Conservation (phyloP, 768 basidiomycete species). For the Rubroboletus satanas region DNA sequence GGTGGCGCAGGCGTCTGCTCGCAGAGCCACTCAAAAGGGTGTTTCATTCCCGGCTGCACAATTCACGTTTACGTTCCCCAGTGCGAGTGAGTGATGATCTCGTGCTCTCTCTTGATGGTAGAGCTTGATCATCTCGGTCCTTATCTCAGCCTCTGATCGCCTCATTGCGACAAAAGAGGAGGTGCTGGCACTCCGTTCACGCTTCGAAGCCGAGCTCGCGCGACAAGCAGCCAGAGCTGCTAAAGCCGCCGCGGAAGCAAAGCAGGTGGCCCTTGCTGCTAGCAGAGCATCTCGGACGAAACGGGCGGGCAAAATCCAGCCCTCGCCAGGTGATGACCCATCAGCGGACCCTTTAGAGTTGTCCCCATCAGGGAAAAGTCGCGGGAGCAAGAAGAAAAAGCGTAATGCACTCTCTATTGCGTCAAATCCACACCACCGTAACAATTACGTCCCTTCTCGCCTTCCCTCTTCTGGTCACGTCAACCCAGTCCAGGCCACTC, state of each 20-base stretch:
- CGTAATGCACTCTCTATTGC: conserved; percentile 86
- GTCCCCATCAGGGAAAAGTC: conserved; percentile 27
- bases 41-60: conserved; percentile 46
- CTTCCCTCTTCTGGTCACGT: conserved; percentile 50
- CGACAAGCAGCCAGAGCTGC: conserved; percentile 59
- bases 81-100: conserved; percentile 62
- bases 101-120: conserved; percentile 18
- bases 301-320: conserved; percentile 38
- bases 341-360: conserved; percentile 39
- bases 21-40: conserved; percentile 19
- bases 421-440: conserved; percentile 91
- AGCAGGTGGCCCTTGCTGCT: conserved; percentile 43
- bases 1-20: conserved; percentile 17
- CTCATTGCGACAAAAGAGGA: conserved; percentile 66
- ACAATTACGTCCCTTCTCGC: conserved; percentile 89
- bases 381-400: conserved; percentile 84
- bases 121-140: conserved; percentile 28
- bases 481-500: conserved; percentile 37
- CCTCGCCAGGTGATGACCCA: conserved; percentile 32
- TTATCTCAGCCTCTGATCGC: conserved; percentile 63
- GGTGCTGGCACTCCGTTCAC: conserved; percentile 57
- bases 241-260: conserved; percentile 47
- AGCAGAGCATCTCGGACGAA: conserved; percentile 36
- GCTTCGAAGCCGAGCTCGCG: conserved; percentile 71
- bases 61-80: conserved; percentile 61